Evolutionary conservation across 768 basidiomycete genomes (phyloP).

Genomic region (Suillus decipiens): DNA sequence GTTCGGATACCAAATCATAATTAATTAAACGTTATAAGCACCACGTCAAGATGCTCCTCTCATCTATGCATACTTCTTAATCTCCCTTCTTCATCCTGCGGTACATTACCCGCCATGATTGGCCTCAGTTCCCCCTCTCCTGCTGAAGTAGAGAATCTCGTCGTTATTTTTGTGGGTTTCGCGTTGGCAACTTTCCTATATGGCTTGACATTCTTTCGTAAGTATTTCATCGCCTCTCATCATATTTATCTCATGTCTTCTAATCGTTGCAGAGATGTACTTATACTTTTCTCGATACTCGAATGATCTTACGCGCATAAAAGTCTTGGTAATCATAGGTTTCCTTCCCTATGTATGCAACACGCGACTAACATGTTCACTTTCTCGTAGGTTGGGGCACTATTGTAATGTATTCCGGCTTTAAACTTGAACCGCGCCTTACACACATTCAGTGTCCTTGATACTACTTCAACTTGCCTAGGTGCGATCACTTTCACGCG

Average conservation of each 20-base stretch:
- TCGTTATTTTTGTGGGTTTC: constrained; percentile 30
- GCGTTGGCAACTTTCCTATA: constrained; percentile 28
- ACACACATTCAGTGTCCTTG: constrained; percentile 19
- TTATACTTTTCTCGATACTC: constrained; percentile 32
- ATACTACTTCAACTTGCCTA: constrained; percentile 28
- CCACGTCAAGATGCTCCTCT: background rate
- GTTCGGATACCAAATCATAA: too few species aligned
- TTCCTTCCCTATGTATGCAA: background rate
- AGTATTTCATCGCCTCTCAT: constrained; percentile 4
- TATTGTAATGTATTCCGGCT: constrained; percentile 17
- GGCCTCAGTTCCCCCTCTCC: constrained; percentile 13
- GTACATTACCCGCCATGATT: constrained; percentile 20
- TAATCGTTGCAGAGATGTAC: constrained; percentile 24
- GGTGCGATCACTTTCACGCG: constrained; percentile 16
- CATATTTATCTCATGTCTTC: background rate
- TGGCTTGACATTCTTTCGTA: constrained; percentile 37
- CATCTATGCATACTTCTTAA: constrained; percentile 5
- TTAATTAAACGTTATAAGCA: constrained; percentile 10
- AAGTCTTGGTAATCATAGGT: constrained; percentile 21
- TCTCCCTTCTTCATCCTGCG: background rate
- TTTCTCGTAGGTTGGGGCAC: constrained; percentile 19
- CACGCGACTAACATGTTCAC: background rate
- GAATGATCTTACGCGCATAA: constrained; percentile 20
- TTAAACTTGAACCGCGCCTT: too few species aligned
- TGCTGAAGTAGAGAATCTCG: constrained; percentile 27